Conservation (phyloP, 805 yeast species). For the Saccharomycopsis capsularis region DNA sequence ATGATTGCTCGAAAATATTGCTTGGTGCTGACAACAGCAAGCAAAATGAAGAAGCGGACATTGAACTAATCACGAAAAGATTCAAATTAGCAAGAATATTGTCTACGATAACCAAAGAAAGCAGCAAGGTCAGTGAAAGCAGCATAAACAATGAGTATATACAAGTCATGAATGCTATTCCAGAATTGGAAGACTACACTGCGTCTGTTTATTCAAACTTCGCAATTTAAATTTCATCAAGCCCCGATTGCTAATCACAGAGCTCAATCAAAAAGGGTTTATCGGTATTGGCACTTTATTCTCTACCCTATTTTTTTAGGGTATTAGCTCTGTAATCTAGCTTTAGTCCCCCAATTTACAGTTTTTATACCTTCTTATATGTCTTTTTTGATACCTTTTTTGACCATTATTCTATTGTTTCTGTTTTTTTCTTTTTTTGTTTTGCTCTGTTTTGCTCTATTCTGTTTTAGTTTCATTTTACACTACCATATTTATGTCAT, state of each 20-base stretch:
- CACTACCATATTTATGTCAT: too few relatives aligned
- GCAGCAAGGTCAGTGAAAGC: constrained; percentile 46
- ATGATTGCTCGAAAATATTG: constrained; percentile 27
- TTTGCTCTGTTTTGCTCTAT: too few relatives aligned
- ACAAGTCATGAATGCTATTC: constrained; percentile 41
- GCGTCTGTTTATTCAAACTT: constrained; percentile 88
- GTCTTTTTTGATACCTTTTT: neutral
- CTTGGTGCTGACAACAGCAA: constrained; percentile 20
- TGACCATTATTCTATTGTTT: neutral
- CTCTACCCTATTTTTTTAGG: too few relatives aligned
- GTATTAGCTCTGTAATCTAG: too few relatives aligned
- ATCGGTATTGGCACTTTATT: too few relatives aligned
- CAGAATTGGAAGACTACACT: constrained; percentile 76
- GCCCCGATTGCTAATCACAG: too few relatives aligned
- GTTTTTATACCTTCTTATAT: neutral
- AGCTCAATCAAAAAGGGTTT: too few relatives aligned
- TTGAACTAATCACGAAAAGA: constrained; percentile 28
- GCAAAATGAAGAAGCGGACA: constrained; percentile 24
- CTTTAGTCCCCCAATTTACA: too few relatives aligned
- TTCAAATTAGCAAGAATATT: constrained; percentile 62
- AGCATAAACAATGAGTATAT: constrained; percentile 38
- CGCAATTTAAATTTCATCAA: constrained; percentile 23
- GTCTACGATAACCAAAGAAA: constrained; percentile 63
- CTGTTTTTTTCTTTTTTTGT: too few relatives aligned
- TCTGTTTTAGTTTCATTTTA: too few relatives aligned